These are phyloP conservation scores for Alternaria postmessia DNA, from an alignment of 2,329 filamentous ascomycete species.

Conservation along the genomic window DNA sequence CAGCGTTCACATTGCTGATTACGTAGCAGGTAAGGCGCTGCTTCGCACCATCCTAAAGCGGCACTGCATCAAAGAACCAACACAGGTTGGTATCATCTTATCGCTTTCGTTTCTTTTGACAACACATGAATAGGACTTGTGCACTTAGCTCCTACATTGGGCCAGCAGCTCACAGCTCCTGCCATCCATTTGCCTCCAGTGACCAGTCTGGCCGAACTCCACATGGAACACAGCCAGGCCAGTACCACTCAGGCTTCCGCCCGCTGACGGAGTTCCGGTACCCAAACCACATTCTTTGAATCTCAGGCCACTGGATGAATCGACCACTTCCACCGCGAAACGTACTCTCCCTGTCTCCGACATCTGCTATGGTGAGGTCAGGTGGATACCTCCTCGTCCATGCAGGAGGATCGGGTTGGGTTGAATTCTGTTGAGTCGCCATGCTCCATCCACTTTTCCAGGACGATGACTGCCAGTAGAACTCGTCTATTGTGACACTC, in stretches of 20 bases:
- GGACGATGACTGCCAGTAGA: constrained; percentile 36
- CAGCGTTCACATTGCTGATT: background rate
- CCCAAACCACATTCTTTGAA: constrained; percentile 37
- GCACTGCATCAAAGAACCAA: background rate
- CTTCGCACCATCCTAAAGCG: background rate
- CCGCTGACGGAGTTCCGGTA: constrained; percentile 36
- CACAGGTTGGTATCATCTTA: background rate
- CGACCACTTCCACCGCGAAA: constrained; percentile 31
- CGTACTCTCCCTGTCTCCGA: constrained; percentile 31
- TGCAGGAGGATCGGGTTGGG: constrained; percentile 17
- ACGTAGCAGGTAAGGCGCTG: background rate
- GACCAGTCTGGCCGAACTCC: constrained; percentile 28
- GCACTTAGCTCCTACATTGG: background rate
- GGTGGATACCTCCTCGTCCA: constrained; percentile 36
- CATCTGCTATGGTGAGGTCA: constrained; percentile 29
- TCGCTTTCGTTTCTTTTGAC: background rate
- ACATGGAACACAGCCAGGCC: constrained; percentile 37
- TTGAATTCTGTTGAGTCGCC: constrained; percentile 25
- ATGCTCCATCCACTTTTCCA: constrained; percentile 37
- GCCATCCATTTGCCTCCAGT: constrained; percentile 32
- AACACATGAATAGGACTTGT: background rate
- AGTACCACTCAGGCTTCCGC: constrained; percentile 30
- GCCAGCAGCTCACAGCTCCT: constrained; percentile 26
- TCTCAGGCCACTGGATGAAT: constrained; percentile 35
- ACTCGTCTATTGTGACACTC: constrained; percentile 40